These are phyloP conservation scores for Phylloporus rhodoxanthus DNA, from an alignment of 768 basidiomycete genomes.

Conservation along the genomic window DNA sequence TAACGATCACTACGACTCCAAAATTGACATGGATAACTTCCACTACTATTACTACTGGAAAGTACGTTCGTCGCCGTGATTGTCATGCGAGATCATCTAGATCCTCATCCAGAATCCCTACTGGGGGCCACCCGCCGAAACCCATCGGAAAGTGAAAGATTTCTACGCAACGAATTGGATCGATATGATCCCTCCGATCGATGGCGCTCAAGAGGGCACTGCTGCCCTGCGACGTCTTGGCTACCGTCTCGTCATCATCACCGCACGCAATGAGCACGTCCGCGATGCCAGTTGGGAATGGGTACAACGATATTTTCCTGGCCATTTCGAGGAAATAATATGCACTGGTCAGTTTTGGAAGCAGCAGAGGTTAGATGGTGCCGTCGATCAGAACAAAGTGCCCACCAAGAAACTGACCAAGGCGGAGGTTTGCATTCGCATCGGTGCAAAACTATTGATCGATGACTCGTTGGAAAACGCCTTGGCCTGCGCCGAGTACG, in stretches of 20 bases:
- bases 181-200: conserved; percentile 44
- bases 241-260: conserved; percentile 66
- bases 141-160: conserved; percentile 50
- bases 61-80: conserved; percentile 29
- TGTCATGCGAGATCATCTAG: neutral
- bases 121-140: conserved; percentile 59
- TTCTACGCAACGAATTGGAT: conserved; percentile 54
- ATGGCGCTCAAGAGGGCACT: conserved; percentile 56
- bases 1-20: conserved; percentile 51
- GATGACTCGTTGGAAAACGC: conserved; percentile 83
- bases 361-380: conserved; percentile 31
- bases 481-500: conserved; percentile 43
- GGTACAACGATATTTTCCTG: conserved; percentile 61
- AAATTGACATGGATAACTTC: conserved; percentile 50
- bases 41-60: conserved; percentile 79
- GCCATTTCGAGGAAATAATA: conserved; percentile 54
- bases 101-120: conserved; percentile 36
- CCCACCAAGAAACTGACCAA: conserved; percentile 57
- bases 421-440: conserved; percentile 61
- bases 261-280: conserved; percentile 56
- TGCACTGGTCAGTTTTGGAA: conserved; percentile 70
- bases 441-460: conserved; percentile 61
- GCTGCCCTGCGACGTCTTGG: conserved; percentile 55
- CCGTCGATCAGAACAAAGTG: conserved; percentile 27
- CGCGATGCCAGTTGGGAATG: conserved; percentile 60